Conservation (phyloP, 2,329 filamentous ascomycete species). For the Penicillium sp. region DNA sequence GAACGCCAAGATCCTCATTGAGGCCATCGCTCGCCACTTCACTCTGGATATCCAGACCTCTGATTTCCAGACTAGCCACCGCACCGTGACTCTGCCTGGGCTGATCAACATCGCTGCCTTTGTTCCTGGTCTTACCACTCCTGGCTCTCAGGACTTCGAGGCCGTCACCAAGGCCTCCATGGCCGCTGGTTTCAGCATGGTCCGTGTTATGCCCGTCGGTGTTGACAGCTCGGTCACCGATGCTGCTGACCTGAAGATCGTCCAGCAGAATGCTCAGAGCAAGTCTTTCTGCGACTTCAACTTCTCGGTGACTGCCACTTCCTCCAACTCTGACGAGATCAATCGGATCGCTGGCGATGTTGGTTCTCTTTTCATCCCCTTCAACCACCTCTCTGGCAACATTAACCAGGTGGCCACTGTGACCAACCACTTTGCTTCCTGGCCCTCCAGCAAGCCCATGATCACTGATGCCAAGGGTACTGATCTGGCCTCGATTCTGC, state of each 20-base stretch:
- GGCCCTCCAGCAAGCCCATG: constrained; percentile 76
- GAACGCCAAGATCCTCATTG: constrained; percentile 95
- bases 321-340: constrained; percentile 72
- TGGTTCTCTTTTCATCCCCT: constrained; percentile 78
- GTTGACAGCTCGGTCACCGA: constrained; percentile 72
- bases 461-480: constrained; percentile 79
- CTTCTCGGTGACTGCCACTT: constrained; percentile 73
- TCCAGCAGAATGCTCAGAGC: constrained; percentile 68
- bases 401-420: constrained; percentile 81
- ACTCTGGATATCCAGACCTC: constrained; percentile 78
- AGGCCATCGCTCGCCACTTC: constrained; percentile 88
- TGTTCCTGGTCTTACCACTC: constrained; percentile 68
- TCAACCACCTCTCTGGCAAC: constrained; percentile 77
- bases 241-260: constrained; percentile 67
- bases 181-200: constrained; percentile 75
- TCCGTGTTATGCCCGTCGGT: constrained; percentile 75
- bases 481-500: constrained; percentile 75
- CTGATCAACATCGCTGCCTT: constrained; percentile 79
- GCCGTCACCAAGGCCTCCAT: constrained; percentile 71
- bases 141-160: constrained; percentile 67
- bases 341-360: constrained; percentile 71
- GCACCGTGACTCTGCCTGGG: constrained; percentile 70
- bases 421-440: constrained; percentile 74
- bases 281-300: constrained; percentile 76
- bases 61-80: constrained; percentile 90